Conservation (phyloP, 495 filamentous ascomycete species). For the Aspergillus ellipticus region DNA sequence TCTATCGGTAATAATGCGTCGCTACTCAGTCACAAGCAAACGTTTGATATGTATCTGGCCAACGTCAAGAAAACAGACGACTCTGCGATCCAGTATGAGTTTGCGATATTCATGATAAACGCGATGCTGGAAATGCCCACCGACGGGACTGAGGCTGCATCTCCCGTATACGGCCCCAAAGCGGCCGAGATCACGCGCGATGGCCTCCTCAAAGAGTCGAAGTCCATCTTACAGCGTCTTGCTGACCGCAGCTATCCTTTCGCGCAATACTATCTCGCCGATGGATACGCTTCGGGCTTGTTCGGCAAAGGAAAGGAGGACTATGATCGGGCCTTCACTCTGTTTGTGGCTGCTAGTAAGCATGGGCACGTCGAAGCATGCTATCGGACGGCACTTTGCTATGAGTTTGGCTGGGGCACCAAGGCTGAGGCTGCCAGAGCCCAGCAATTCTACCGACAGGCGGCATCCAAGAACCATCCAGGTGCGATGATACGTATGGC, state of each 20-base stretch:
- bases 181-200: slow-evolving; percentile 46
- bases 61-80: slow-evolving; percentile 97
- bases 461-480: slow-evolving; percentile 90
- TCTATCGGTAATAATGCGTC: slow-evolving; percentile 86
- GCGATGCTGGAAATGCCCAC: slow-evolving; percentile 64
- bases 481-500: slow-evolving; percentile 92
- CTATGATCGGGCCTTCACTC: slow-evolving; percentile 81
- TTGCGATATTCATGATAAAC: slow-evolving; percentile 89
- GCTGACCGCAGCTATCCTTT: slow-evolving; percentile 87
- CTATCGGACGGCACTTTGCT: slow-evolving; percentile 90
- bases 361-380: slow-evolving; percentile 96
- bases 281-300: slow-evolving; percentile 89
- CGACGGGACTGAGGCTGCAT: slow-evolving; percentile 38
- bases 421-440: slow-evolving; percentile 85
- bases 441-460: slow-evolving; percentile 84
- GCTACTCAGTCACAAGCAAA: slow-evolving; percentile 82
- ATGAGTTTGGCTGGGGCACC: slow-evolving; percentile 97
- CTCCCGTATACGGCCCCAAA: slow-evolving; percentile 27
- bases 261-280: slow-evolving; percentile 94
- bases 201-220: slow-evolving; percentile 81
- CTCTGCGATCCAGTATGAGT: slow-evolving; percentile 83
- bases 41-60: slow-evolving; percentile 92
- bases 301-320: slow-evolving; percentile 92
- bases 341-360: slow-evolving; percentile 92
- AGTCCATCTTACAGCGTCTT: slow-evolving; percentile 80